Conservation (phyloP, 768 basidiomycete genomes). For the Solioccasus polychromus region DNA sequence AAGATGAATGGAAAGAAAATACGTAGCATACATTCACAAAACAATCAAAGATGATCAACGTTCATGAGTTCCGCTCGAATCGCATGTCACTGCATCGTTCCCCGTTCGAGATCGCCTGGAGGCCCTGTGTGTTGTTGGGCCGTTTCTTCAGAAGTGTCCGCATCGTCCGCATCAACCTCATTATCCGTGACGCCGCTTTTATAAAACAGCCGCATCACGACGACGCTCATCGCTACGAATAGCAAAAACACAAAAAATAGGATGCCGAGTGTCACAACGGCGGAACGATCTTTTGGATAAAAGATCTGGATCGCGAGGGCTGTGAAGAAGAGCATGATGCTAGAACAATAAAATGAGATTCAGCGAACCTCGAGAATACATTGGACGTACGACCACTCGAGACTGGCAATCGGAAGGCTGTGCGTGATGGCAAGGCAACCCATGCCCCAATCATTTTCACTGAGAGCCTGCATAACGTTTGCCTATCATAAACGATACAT, state of each 20-base stretch:
- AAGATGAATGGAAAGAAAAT: too few species aligned
- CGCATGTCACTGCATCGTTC: too few species aligned
- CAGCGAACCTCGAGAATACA: neutral
- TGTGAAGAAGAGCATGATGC: constrained; percentile 6
- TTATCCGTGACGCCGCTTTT: neutral
- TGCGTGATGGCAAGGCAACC: constrained; percentile 12
- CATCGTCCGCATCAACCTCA: neutral
- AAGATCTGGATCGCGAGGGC: constrained; percentile 12
- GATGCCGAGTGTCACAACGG: constrained; percentile 1
- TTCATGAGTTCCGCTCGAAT: too few species aligned
- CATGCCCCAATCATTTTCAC: constrained; percentile 3
- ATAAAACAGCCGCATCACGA: constrained; percentile 4
- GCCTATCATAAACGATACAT: neutral
- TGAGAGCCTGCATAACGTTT: constrained; percentile 2
- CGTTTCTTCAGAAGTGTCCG: neutral
- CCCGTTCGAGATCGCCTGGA: too few species aligned
- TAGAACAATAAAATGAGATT: neutral
- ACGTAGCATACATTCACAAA: too few species aligned
- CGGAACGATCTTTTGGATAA: neutral
- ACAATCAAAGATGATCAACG: too few species aligned
- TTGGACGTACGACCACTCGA: constrained; percentile 16
- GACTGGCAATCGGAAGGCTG: constrained; percentile 11
- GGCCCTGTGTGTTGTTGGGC: too few species aligned
- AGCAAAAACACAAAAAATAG: constrained; percentile 8
- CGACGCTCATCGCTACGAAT: neutral